Percentiles rank a stretch among this genome's conserved stretches.
Evolutionary conservation across 2,329 filamentous ascomycete species (phyloP).

Genomic region (Xylariaceae sp.): DNA sequence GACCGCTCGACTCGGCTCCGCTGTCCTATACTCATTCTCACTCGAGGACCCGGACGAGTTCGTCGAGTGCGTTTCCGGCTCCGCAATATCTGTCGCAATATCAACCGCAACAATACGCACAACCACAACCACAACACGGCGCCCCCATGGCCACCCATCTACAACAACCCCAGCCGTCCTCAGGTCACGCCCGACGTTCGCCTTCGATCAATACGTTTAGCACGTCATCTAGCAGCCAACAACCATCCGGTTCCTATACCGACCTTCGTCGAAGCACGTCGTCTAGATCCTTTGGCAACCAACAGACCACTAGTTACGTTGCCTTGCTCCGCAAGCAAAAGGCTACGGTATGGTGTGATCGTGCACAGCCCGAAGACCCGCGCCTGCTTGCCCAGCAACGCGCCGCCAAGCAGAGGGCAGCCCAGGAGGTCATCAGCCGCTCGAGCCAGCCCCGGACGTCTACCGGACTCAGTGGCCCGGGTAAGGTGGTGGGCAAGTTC

Average conservation of each 20-base stretch:
- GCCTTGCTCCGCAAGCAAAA: conserved; percentile 95
- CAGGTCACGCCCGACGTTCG: conserved; percentile 47
- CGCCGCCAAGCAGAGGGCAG: conserved; percentile 80
- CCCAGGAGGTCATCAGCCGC: conserved; percentile 72
- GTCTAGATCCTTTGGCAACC: conserved; percentile 61
- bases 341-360: conserved; percentile 96
- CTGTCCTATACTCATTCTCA: conserved; percentile 46
- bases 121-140: conserved; percentile 10
- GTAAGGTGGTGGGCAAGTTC: conserved; percentile 77
- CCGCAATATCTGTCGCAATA: too few species aligned
- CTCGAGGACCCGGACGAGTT: conserved; percentile 51
- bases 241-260: conserved; percentile 50
- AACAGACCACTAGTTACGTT: conserved; percentile 78
- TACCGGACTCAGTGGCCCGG: conserved; percentile 56
- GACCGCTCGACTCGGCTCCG: conserved; percentile 26
- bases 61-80: conserved; percentile 46
- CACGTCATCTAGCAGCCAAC: conserved; percentile 66
- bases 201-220: conserved; percentile 64
- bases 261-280: conserved; percentile 74
- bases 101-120: neutral
- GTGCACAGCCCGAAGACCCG: conserved; percentile 86
- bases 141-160: conserved; percentile 30
- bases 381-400: conserved; percentile 75
- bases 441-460: conserved; percentile 48
- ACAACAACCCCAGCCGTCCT: conserved; percentile 29